These are phyloP conservation scores for Phytophthora idaei DNA, from an alignment of 352 stramenopile species.

Conservation along the genomic window DNA sequence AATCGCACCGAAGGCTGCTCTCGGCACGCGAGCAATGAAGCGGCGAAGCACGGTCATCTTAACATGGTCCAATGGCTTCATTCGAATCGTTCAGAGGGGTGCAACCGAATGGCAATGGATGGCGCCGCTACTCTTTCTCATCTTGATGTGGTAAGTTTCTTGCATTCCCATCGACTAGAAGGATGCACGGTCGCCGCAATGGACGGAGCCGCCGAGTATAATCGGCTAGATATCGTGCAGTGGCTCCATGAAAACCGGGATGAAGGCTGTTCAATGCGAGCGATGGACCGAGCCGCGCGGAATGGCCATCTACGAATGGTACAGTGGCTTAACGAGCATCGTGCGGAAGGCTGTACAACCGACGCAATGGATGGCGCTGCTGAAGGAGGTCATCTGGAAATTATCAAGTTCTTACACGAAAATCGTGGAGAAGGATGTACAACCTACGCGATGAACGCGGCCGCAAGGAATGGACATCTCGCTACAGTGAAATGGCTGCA, in stretches of 20 bases:
- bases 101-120: constrained; percentile 41
- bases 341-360: constrained; percentile 26
- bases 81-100: constrained; percentile 26
- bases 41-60: constrained; percentile 31
- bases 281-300: constrained; percentile 33
- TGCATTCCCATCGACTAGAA: constrained; percentile 37
- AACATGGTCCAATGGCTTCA: constrained; percentile 35
- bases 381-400: constrained; percentile 22
- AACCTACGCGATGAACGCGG: constrained; percentile 47
- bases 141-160: constrained; percentile 37
- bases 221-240: constrained; percentile 23
- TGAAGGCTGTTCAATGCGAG: constrained; percentile 37
- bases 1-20: constrained; percentile 37
- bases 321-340: constrained; percentile 31
- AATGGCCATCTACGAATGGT: constrained; percentile 35
- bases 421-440: constrained; percentile 34
- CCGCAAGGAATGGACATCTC: constrained; percentile 59
- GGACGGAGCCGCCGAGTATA: constrained; percentile 28
- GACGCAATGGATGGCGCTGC: constrained; percentile 33
- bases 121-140: constrained; percentile 26
- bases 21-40: constrained; percentile 29
- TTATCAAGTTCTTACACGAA: constrained; percentile 33
- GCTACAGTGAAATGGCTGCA: constrained; percentile 61
- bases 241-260: constrained; percentile 35
- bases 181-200: constrained; percentile 33